Evolutionary conservation across 2,329 filamentous ascomycete species (phyloP).

Genomic region (Botrytis aclada): DNA sequence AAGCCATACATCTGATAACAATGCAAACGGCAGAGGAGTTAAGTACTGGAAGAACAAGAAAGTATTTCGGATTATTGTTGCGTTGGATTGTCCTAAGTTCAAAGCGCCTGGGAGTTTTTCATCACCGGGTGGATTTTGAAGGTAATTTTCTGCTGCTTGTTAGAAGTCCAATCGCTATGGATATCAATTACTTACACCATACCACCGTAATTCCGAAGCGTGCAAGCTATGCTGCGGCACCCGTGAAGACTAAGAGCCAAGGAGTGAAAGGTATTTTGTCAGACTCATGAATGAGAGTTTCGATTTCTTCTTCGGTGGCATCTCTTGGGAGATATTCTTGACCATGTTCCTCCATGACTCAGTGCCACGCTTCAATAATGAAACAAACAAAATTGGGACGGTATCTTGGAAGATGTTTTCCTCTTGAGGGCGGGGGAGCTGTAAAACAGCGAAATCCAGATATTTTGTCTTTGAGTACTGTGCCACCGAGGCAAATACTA

Average conservation of each 20-base stretch:
- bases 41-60: neutral
- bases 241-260: neutral
- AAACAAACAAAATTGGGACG: too few species aligned
- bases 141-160: neutral
- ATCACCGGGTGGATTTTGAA: neutral
- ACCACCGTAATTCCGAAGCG: neutral
- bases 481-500: too few species aligned
- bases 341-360: too few species aligned
- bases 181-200: neutral
- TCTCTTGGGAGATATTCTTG: neutral
- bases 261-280: neutral
- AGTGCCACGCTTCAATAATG: too few species aligned
- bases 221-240: neutral
- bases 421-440: too few species aligned
- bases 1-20: neutral
- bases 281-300: neutral
- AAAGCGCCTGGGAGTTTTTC: neutral
- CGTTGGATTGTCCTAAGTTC: neutral
- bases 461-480: too few species aligned
- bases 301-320: neutral
- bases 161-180: too few species aligned
- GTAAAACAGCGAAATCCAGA: too few species aligned
- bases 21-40: neutral
- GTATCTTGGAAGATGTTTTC: too few species aligned
- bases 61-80: neutral